Evolutionary conservation across 106 monocot genomes (phyloP), one percentile per base, ranked within the genome.

Genomic region (Dioscorea zingiberensis): DNA sequence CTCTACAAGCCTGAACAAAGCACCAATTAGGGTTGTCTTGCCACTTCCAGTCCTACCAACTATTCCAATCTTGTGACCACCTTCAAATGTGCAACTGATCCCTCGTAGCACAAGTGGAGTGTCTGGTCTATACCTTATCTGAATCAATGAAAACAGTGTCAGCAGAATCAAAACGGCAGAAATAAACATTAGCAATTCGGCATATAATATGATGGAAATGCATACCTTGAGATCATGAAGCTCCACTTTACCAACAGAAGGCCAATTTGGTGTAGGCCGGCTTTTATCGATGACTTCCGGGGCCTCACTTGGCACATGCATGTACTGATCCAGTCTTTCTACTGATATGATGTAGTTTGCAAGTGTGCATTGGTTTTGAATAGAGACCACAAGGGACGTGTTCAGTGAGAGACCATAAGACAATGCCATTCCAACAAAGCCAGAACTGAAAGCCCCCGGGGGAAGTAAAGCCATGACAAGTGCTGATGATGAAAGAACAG

Each of bases 41-140:
- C 95, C 95, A 55, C 95, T 97, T 38, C 95, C 95, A 18, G 95
- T 97, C 25, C 95, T 61, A 16, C 95, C 95, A 47, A 97, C 91
- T 8, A 97, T 79, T 27, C 95, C 95, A 47, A 97, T 85, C 71
- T 91, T 97, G 27, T 88, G 64, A 11, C 88, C 85, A 32, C 88
- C 85, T 65, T 78, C 74, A 75, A 97, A 85, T 66, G 70, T 81
- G 73, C 95, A 97, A 30, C 74, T 91, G 71, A 91, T 88, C 47
- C 85, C 85, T 25, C 59, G 67, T 32, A 97, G 78, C 2, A 97
- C 91, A 53, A 85, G 77, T 0, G 91, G 88, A 28, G 72, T 68
- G 59, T 85, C 81, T 22, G 66, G 69, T n/a, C 88, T 68, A 72
- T 97, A 97, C 44, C 77, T 80, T 3, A 97, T 80, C 95, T 97